A percentile compares a stretch with the other conserved stretches of the same genome.
phyloP scores from a whole-genome alignment of 2,329 filamentous ascomycete species.

The Sordariomycetes sp. region DNA sequence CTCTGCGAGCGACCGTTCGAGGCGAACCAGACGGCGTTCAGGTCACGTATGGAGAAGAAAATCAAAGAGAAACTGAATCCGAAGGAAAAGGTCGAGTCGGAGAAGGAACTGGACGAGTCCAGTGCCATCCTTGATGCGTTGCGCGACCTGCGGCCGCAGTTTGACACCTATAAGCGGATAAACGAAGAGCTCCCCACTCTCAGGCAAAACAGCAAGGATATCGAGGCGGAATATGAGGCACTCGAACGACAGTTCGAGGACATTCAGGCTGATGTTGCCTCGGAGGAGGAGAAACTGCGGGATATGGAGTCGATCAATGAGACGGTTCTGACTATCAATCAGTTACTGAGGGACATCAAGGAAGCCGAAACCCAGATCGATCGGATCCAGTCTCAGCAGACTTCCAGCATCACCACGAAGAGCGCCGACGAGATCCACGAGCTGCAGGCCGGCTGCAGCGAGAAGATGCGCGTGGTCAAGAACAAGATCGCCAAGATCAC shows the following conservation, averaged over 20 bases:
- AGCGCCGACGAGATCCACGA: conserved; percentile 77
- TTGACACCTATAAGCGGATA: conserved; percentile 63
- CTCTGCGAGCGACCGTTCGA: conserved; percentile 62
- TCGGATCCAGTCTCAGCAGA: conserved; percentile 63
- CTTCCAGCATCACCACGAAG: conserved; percentile 45
- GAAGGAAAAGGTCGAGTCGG: conserved; percentile 46
- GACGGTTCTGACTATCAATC: conserved; percentile 62
- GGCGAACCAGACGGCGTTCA: conserved; percentile 39
- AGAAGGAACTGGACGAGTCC: conserved; percentile 42
- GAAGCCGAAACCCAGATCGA: conserved; percentile 62
- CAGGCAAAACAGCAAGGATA: conserved; percentile 46
- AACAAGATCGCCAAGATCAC: conserved; percentile 51
- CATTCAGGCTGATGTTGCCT: conserved; percentile 51
- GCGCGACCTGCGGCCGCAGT: conserved; percentile 49
- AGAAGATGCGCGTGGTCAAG: conserved; percentile 54
- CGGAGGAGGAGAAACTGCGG: conserved; percentile 50
- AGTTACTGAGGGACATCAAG: conserved; percentile 57
- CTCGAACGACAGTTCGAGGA: conserved; percentile 51
- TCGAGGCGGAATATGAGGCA: conserved; percentile 47
- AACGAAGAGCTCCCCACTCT: conserved; percentile 58
- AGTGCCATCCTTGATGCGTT: conserved; percentile 42
- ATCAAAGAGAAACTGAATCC: conserved; percentile 51
- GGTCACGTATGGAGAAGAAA: conserved; percentile 51
- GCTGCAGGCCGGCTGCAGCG: conserved; percentile 52
- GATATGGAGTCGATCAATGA: conserved; percentile 67